Base-by-base conservation (phyloP, 108 stramenopile species). In the Skeletonema marinoi region DNA sequence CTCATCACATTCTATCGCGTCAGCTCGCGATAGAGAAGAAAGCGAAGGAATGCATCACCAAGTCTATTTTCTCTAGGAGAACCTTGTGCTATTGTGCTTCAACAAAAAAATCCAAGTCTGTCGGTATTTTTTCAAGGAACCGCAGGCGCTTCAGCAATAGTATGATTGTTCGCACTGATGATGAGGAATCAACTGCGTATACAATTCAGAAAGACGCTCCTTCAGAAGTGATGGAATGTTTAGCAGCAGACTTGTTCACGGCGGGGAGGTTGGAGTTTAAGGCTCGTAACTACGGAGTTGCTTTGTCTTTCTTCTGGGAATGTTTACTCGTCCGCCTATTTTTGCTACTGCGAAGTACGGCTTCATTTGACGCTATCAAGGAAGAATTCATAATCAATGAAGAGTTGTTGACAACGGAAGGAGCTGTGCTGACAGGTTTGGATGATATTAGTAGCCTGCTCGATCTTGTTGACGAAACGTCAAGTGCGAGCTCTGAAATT, bases 281-380 rank as follows among this genome's bases (percentile, higher is more conserved):
- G 31, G 48, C 63, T n/a, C 75, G 81, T 51, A 44, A 70, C 59
- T 82, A 82, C 54, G 30, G 41, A 3, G 66, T 35, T 21, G 81
- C 81, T 51, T 56, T 82, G 31, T 82, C 81, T 3, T 82, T 75
- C 66, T 76, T 66, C 56, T 82, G 65, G 64, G 81, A 82, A 72
- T 69, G 70, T 62, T 50, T 82, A 17, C 56, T 72, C 35, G 59
- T 82, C 35, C 48, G 64, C 32, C n/a, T 46, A 32, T 54, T 70
- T 21, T 54, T 75, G 19, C 32, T 44, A 41, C 35, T 31, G 30
- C 66, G 50, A 21, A 19, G 30, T 31, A 66, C 41, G 25, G 21
- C 41, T 35, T 35, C 51, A 29, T 35, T 50, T 41, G 31, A 16
- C 59, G 58, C 50, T 38, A 42, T 66, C 31, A 58, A 36, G 10